Evolutionary conservation across 1,284 basidiomycete species (phyloP), one percentile per base, ranked within the genome.

Genomic region (Papiliotrema nemorosa): DNA sequence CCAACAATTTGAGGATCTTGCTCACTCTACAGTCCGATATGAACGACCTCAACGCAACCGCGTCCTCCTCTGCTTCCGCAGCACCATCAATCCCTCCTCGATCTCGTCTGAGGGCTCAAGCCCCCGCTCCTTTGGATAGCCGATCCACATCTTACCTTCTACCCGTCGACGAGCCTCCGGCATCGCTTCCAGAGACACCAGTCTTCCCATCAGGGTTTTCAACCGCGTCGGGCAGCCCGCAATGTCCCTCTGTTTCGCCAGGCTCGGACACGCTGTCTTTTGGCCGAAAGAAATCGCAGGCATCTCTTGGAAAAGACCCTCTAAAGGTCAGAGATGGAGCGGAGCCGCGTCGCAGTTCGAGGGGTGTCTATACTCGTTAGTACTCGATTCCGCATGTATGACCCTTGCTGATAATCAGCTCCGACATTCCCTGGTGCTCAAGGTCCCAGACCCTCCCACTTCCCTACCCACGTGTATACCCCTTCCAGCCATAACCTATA

Each of bases 291-390:
- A 49, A 49, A 24, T 14, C 12, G 20, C n/a, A 21, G 3, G 22
- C 9, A 9, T 2, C 24, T 5, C 10, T 49, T 5, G 33, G 48
- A 21, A 43, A 49, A 27, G 48, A 49, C 34, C 48, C 48, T 14
- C 10, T 36, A 21, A 2, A 41, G 10, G 36, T 49, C 4, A 24
- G 41, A 20, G 48, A 49, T 27, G 48, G 48, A 4, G 21, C 39
- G 5, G 29, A 42, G 27, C 14, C 39, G 1, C 39, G 39, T 18
- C 18, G 40, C 13, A 42, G 40, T 20, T 25, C 40, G n/a, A 49
- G 48, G 4, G 48, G 48, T 5, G 41, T 49, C 24, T 49, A 49
- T 34, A 49, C 48, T 36, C 48, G 48, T 49, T 18, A 26, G 39
- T 44, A 3, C 31, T 21, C 1, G 5, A 14, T 25, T 2, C 25